Base-by-base conservation (phyloP, 1,139 yeast genomes). In the Debaryomyces singareniensis region DNA sequence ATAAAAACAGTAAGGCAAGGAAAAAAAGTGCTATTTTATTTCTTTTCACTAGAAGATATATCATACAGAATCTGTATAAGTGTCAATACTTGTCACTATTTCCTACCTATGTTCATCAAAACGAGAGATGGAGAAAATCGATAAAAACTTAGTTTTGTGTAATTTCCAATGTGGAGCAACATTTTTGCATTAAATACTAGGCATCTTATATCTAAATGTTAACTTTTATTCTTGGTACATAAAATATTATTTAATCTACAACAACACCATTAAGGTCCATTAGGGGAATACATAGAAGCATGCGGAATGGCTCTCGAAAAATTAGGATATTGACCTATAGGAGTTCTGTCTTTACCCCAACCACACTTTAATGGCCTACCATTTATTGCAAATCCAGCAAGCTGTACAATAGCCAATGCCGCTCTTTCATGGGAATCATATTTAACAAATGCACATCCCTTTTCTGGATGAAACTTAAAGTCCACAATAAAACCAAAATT, bases 391-490 rank as follows among this genome's bases (percentile, higher is more conserved):
- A 75, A 73, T n/a, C 94, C 94, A 13, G 78, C 71, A 38, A 86
- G 63, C 47, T 83, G 91, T 16, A 81, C 82, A 45, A 86, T 85
- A 31, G 95, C 94, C 53, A 83, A 63, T 2, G 95, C 94, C 4
- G 96, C 96, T 38, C 85, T 67, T 47, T 85, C 95, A 54, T 86
- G 96, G 27, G 83, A 70, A 45, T 83, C 95, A 49, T 79, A 85
- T 55, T 80, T 81, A 38, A 83, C 91, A 63, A 86, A 86, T 3
- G 91, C 91, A 60, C 85, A 82, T 5, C 85, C 86, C 48, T 78
- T 74, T 36, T 85, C 95, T 4, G 89, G 82, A 43, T 82, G 82
- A 49, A 82, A 73, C 52, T 81, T 82, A 51, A 86, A 76, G 43
- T 84, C 93, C 36, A 82, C 79, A 46, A 86, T 80, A 53, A 66